Conservation (phyloP, 257 asterid genomes). For the Henckelia pumila region DNA sequence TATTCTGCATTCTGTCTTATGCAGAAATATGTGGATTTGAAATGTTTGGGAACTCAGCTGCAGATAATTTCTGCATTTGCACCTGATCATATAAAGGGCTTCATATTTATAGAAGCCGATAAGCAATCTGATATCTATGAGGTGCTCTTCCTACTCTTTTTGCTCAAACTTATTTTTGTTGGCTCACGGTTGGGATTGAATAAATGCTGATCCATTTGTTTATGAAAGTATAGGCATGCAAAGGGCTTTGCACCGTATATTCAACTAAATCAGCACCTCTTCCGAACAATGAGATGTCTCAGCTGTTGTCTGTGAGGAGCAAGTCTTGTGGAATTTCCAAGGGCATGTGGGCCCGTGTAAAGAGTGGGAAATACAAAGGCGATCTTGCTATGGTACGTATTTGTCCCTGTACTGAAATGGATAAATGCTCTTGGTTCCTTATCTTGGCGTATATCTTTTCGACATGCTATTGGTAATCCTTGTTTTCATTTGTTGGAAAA, state of each 20-base stretch:
- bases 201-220: conserved; percentile 9
- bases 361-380: conserved; percentile 94
- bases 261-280: conserved; percentile 57
- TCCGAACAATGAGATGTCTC: conserved; percentile 59
- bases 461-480: neutral
- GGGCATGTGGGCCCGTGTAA: conserved; percentile 97
- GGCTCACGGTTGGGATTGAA: conserved; percentile 14
- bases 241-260: conserved; percentile 69
- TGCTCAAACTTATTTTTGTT: neutral
- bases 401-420: conserved; percentile 19
- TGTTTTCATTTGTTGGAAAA: neutral
- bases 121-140: conserved; percentile 72
- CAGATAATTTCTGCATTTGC: conserved; percentile 82
- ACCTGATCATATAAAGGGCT: conserved; percentile 82
- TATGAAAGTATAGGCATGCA: conserved; percentile 63
- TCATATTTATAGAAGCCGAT: conserved; percentile 75
- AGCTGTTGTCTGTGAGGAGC: conserved; percentile 56
- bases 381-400: conserved; percentile 76
- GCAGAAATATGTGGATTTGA: conserved; percentile 80
- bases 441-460: conserved; percentile 4
- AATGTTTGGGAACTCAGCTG: conserved; percentile 61
- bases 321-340: conserved; percentile 59
- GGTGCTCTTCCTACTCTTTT: conserved; percentile 42
- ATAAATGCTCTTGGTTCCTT: conserved; percentile 18
- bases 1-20: conserved; percentile 89